Percentiles rank a stretch among this genome's conserved stretches.
These are phyloP conservation scores for Fusarium duplospermum DNA, from an alignment of 2,329 filamentous ascomycete species.

Conservation along the genomic window DNA sequence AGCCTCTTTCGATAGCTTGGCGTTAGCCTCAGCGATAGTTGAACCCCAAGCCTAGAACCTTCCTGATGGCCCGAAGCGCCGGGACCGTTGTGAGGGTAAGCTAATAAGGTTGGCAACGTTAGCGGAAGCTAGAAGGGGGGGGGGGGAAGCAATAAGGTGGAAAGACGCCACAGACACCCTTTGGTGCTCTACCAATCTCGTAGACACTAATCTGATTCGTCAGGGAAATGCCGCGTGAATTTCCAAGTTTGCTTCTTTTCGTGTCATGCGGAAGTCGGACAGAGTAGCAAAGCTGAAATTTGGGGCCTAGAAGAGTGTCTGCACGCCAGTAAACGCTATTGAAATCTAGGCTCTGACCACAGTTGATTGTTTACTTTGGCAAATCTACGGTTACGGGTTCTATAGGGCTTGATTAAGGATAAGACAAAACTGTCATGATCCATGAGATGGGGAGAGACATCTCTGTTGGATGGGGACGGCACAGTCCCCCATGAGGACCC, in stretches of 20 bases:
- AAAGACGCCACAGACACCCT: not conserved
- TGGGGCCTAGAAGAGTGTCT: not conserved
- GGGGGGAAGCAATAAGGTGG: not conserved
- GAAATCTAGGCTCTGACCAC: not conserved
- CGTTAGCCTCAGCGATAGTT: not conserved
- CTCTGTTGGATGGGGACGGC: not conserved
- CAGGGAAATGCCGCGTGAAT: not conserved
- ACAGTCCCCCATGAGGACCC: not conserved
- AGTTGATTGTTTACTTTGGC: not conserved
- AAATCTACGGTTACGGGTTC: not conserved
- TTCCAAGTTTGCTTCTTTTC: not conserved
- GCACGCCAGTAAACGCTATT: not conserved
- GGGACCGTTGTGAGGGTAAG: not conserved
- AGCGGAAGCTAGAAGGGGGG: not conserved
- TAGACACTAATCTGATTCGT: not conserved
- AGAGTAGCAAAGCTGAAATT: not conserved
- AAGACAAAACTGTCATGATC: not conserved
- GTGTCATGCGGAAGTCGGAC: not conserved
- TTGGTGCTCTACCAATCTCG: not conserved
- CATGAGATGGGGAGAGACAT: not conserved
- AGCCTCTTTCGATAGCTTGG: conserved; percentile 2
- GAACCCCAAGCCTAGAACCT: not conserved
- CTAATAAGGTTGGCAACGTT: conserved; percentile 3
- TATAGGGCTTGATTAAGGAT: not conserved
- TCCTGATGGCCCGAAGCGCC: not conserved